A percentile compares a stretch with the other conserved stretches of the same genome.
Evolutionary conservation across 768 basidiomycete species (phyloP).

Genomic region (Pleurotus ostreatus): DNA sequence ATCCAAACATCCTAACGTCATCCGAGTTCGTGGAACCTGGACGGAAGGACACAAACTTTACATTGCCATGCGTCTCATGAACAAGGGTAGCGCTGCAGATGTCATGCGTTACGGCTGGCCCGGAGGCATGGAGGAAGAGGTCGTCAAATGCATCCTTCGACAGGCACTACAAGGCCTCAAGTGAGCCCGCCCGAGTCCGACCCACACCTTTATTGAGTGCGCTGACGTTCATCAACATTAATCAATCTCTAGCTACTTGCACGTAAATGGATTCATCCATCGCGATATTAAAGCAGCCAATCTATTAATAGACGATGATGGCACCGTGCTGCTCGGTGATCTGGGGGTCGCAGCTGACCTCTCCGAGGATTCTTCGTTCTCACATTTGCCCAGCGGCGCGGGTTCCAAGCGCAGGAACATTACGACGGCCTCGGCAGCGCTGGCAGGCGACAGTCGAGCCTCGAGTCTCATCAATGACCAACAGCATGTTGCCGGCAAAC

Average conservation of each 20-base stretch:
- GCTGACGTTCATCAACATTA: background rate
- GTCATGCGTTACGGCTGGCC: slow-evolving; percentile 83
- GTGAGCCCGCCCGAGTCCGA: slow-evolving; percentile 33
- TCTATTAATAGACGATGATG: slow-evolving; percentile 85
- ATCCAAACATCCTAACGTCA: slow-evolving; percentile 89
- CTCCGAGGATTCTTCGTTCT: slow-evolving; percentile 48
- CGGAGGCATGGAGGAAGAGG: slow-evolving; percentile 90
- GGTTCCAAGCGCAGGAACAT: slow-evolving; percentile 19
- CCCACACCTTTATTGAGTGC: slow-evolving; percentile 5
- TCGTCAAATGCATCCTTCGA: slow-evolving; percentile 76
- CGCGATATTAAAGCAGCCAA: slow-evolving; percentile 95
- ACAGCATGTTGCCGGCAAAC: slow-evolving; percentile 18
- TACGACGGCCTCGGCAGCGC: slow-evolving; percentile 26
- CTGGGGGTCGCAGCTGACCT: slow-evolving; percentile 89
- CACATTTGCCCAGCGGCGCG: slow-evolving; percentile 10
- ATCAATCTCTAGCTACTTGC: slow-evolving; percentile 59
- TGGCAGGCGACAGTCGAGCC: slow-evolving; percentile 10
- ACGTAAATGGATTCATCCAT: slow-evolving; percentile 87
- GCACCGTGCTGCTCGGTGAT: slow-evolving; percentile 88
- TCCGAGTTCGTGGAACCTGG: slow-evolving; percentile 90
- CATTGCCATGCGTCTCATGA: slow-evolving; percentile 89
- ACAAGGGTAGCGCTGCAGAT: slow-evolving; percentile 81
- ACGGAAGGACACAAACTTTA: slow-evolving; percentile 76
- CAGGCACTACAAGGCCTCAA: slow-evolving; percentile 88
- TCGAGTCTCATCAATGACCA: slow-evolving; percentile 20